Evolutionary conservation across 148 eudicot genomes (phyloP).

Genomic region (Cornus suecica): DNA sequence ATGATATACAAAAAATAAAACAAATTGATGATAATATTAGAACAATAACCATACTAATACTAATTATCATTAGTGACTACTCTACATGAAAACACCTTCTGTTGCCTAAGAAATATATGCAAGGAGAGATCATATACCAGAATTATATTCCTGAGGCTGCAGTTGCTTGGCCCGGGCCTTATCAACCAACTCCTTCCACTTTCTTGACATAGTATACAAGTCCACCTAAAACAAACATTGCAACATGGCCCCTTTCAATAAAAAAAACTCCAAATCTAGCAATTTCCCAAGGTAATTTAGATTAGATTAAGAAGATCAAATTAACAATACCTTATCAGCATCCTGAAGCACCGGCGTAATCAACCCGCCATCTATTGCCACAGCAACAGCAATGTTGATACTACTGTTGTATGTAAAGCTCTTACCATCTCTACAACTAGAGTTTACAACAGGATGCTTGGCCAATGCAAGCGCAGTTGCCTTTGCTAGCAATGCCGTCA

Average conservation of each 20-base stretch:
- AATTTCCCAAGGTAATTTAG: not conserved
- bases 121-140: slow-evolving; percentile 32
- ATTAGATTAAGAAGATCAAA: not conserved
- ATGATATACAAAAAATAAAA: not conserved
- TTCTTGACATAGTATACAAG: slow-evolving; percentile 72
- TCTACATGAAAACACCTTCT: not conserved
- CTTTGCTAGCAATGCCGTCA: slow-evolving; percentile 95
- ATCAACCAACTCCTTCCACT: slow-evolving; percentile 96
- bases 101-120: not conserved
- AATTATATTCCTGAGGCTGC: slow-evolving; percentile 72
- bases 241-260: not conserved
- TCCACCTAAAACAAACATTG: slow-evolving; percentile 47
- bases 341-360: slow-evolving; percentile 86
- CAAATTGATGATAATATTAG: too few species aligned
- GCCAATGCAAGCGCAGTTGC: slow-evolving; percentile 92
- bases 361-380: slow-evolving; percentile 93
- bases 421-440: slow-evolving; percentile 97
- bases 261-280: not conserved
- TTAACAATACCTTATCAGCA: slow-evolving; percentile 69
- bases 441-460: slow-evolving; percentile 82
- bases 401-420: slow-evolving; percentile 89
- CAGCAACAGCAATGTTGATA: slow-evolving; percentile 91
- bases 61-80: not conserved
- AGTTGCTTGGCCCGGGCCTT: slow-evolving; percentile 91
- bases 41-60: too few species aligned